These are phyloP conservation scores for Hypomyces rosellus DNA, from an alignment of 2,329 filamentous ascomycete species.

Conservation along the genomic window DNA sequence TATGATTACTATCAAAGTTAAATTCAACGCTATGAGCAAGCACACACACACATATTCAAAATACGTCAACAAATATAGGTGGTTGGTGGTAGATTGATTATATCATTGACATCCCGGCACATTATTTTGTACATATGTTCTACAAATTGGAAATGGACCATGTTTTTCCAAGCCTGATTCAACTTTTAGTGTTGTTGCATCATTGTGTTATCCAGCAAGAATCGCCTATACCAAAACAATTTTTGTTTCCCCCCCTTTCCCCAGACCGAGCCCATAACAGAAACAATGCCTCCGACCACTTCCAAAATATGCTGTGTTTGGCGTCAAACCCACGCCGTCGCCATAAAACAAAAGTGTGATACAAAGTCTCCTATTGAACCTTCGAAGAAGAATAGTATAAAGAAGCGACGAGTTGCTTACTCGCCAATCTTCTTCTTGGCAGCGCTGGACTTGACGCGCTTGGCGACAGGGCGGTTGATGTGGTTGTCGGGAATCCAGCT, in stretches of 20 bases:
- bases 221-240: not conserved
- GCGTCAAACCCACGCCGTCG: too few relatives aligned
- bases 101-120: not conserved
- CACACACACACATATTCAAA: too few relatives aligned
- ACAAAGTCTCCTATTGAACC: too few relatives aligned
- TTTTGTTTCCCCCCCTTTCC: not conserved
- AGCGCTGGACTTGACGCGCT: constrained; percentile 56
- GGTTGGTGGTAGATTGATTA: not conserved
- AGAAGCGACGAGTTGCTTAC: constrained; percentile 16
- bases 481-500: constrained; percentile 91
- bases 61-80: too few relatives aligned
- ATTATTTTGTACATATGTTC: constrained; percentile 3
- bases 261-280: not conserved
- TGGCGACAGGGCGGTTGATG: constrained; percentile 74
- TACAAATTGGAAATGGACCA: not conserved
- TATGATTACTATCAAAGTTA: too few relatives aligned
- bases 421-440: constrained; percentile 34
- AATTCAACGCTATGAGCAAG: too few relatives aligned
- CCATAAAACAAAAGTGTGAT: too few relatives aligned
- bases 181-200: not conserved
- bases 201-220: not conserved
- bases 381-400: too few relatives aligned
- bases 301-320: not conserved
- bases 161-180: not conserved
- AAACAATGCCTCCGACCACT: not conserved